Evolutionary conservation across 2,329 filamentous ascomycete species (phyloP).

Genomic region (Aspergillus intermedius): DNA sequence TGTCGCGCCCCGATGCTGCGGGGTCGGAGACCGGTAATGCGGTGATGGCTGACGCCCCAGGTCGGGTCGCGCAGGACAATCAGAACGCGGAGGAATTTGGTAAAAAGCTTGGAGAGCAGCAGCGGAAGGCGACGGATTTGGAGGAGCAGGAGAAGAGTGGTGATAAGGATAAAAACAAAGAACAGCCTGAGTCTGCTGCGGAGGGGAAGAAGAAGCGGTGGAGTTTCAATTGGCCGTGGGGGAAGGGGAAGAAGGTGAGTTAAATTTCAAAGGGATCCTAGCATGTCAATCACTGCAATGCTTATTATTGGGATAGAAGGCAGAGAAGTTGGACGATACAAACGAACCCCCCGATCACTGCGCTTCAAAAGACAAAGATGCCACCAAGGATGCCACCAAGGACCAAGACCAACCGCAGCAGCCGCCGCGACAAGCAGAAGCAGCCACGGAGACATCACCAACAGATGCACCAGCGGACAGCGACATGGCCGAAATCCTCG

Average conservation of each 20-base stretch:
- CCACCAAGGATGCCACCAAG: neutral
- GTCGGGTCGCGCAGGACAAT: neutral
- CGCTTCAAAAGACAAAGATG: neutral
- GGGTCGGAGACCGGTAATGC: neutral
- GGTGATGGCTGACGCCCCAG: neutral
- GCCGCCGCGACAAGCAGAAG: neutral
- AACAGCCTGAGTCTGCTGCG: neutral
- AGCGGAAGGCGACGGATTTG: neutral
- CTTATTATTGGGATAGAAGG: neutral
- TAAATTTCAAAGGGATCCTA: neutral
- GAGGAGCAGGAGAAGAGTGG: neutral
- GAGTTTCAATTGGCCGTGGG: neutral
- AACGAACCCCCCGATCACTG: neutral
- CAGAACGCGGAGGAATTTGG: neutral
- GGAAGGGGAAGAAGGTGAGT: neutral
- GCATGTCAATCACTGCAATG: neutral
- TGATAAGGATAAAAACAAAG: neutral
- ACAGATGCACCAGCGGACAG: slow-evolving; percentile 42
- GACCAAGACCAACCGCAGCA: neutral
- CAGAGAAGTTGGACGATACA: neutral
- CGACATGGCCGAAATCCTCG: slow-evolving; percentile 73
- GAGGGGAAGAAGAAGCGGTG: neutral
- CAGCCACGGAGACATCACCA: neutral
- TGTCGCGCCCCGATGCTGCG: neutral
- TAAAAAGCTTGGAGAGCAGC: neutral